Evolutionary conservation across 2,329 filamentous ascomycete species (phyloP).

Genomic region (Mycosphaerella sp.): DNA sequence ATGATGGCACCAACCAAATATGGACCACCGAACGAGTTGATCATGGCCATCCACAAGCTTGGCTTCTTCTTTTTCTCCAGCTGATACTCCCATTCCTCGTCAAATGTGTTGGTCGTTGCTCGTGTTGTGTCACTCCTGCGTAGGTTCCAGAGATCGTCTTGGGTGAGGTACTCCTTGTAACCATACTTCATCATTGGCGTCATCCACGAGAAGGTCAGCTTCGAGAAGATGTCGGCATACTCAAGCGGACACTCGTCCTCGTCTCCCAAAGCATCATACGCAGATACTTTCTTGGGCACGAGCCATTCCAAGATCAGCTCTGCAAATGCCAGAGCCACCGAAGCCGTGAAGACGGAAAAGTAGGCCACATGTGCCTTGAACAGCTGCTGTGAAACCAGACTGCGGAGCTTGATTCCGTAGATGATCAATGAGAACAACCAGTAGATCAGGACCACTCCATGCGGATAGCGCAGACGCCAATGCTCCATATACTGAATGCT

Average conservation of each 20-base stretch:
- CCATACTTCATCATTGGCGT: constrained; percentile 95
- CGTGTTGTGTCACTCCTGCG: constrained; percentile 72
- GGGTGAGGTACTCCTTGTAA: constrained; percentile 84
- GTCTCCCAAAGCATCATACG: constrained; percentile 61
- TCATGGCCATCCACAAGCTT: constrained; percentile 79
- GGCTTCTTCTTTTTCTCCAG: constrained; percentile 61
- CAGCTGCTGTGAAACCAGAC: constrained; percentile 69
- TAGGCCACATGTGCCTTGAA: constrained; percentile 62
- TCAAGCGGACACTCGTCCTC: constrained; percentile 72
- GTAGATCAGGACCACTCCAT: constrained; percentile 83
- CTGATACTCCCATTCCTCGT: constrained; percentile 70
- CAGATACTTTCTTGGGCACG: constrained; percentile 69
- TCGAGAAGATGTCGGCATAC: constrained; percentile 89
- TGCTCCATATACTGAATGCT: constrained; percentile 82
- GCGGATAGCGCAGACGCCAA: constrained; percentile 72
- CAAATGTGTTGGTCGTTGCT: constrained; percentile 62
- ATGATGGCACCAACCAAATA: constrained; percentile 77
- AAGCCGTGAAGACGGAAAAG: constrained; percentile 69
- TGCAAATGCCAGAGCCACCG: constrained; percentile 59
- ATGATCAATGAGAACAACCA: constrained; percentile 81
- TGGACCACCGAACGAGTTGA: constrained; percentile 75
- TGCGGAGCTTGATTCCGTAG: constrained; percentile 76
- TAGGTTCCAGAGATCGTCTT: constrained; percentile 93
- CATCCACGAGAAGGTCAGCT: constrained; percentile 97
- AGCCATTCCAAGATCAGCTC: constrained; percentile 81